Base-by-base conservation (phyloP, 352 stramenopile species). In the Phytophthora colocasiae region DNA sequence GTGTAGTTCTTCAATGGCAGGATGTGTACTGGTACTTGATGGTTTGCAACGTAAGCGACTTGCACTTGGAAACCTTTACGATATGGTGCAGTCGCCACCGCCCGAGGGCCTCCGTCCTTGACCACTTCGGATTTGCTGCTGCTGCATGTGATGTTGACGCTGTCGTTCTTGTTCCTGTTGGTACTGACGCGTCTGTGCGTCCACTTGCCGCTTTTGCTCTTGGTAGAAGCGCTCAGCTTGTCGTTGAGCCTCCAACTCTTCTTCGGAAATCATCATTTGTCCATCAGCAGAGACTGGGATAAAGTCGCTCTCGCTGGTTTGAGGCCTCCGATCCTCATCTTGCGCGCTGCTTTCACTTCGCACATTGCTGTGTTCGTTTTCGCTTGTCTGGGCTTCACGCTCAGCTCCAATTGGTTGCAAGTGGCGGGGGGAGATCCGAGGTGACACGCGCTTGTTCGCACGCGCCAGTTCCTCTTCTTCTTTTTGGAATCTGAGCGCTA, bases 401-500 rank as follows among this genome's bases (percentile, higher is more conserved):
- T 54, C 63, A 2, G 48, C 54, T 44, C 40, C 57, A 24, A 62
- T 56, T n/a, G 56, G 38, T 48, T 73, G 66, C 9, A 75, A 8
- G 22, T 58, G 19, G 47, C 43, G 60, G 57, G 68, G 44, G 11
- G 58, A 66, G 19, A 49, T 66, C n/a, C 40, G 36, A 51, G 51
- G 61, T 9, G 60, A 72, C 45, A 54, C 48, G 22, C 12, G 41
- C 40, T 72, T 78, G 39, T 64, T 81, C 2, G 61, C 60, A 47
- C 66, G 60, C 5, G 56, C 61, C 9, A 52, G 61, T 31, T 64
- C 78, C 29, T 96, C 82, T 67, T 97, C 87, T 76, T 97, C 83
- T 44, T 90, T 73, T 52, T 94, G 87, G 2, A 96, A 71, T 26
- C 75, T 82, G 36, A 95, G 64, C 1, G 89, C 89, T 7, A 95